A percentile compares a stretch with the other conserved stretches of the same genome.
Evolutionary conservation across 169 alveolate species (phyloP).

Genomic region (Plasmodium blacklocki): DNA sequence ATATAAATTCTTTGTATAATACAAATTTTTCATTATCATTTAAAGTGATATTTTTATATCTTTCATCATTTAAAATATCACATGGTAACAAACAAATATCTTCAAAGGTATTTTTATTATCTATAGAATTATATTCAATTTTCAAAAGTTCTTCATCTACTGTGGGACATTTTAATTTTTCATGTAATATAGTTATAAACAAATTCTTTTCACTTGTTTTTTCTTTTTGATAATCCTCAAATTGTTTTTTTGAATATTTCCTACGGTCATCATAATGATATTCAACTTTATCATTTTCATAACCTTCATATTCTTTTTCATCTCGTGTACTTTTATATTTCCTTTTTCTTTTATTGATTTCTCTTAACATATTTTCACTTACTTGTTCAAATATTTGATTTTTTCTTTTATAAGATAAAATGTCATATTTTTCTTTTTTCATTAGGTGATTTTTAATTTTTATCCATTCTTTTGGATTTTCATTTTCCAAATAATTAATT

Average conservation of each 20-base stretch:
- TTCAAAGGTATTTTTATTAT: conserved; percentile 12
- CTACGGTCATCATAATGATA: neutral
- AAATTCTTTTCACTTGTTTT: conserved; percentile 17
- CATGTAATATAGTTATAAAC: conserved; percentile 29
- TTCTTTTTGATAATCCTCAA: neutral
- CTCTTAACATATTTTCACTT: conserved; percentile 22
- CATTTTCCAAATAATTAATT: neutral
- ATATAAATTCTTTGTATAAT: conserved; percentile 41
- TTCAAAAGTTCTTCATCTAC: conserved; percentile 29
- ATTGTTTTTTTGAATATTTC: neutral
- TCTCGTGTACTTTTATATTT: neutral
- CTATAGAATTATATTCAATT: neutral
- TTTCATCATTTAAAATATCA: conserved; percentile 25
- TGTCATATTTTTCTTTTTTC: conserved; percentile 36
- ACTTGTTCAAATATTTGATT: conserved; percentile 21
- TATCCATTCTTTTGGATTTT: conserved; percentile 26
- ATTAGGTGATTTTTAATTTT: conserved; percentile 52
- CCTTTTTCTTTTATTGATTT: neutral
- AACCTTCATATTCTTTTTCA: neutral
- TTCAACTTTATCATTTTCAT: neutral
- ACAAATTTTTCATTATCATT: conserved; percentile 18
- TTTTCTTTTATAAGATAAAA: conserved; percentile 49
- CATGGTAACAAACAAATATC: conserved; percentile 1
- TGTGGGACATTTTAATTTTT: conserved; percentile 19
- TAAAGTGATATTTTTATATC: conserved; percentile 24